Evolutionary conservation across 2,329 filamentous ascomycete genomes (phyloP).

Genomic region (Talaromyces sp.): DNA sequence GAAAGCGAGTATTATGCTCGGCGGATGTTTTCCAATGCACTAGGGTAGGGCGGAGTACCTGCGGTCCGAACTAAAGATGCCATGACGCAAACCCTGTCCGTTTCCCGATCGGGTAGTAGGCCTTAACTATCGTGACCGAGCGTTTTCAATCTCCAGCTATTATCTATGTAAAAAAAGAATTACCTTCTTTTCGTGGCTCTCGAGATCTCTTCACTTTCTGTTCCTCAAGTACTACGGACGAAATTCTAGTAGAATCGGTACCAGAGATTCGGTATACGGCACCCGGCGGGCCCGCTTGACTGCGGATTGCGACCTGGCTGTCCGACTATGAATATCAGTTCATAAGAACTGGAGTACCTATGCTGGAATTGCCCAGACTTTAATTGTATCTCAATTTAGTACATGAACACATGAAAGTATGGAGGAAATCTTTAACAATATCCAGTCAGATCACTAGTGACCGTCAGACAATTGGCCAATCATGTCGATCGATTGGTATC

Average conservation of each 20-base stretch:
- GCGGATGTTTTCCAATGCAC: not conserved
- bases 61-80: not conserved
- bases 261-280: not conserved
- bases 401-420: not conserved
- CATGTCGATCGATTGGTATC: not conserved
- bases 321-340: not conserved
- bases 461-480: not conserved
- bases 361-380: not conserved
- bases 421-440: not conserved
- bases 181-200: not conserved
- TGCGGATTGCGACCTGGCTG: not conserved
- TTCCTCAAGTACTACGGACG: not conserved
- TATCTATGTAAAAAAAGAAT: no score
- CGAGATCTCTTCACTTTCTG: not conserved
- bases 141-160: not conserved
- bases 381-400: not conserved
- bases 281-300: not conserved
- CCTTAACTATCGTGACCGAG: not conserved
- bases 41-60: constrained; percentile 1
- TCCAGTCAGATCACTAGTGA: not conserved
- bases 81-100: constrained; percentile 2
- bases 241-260: not conserved
- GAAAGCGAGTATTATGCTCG: not conserved
- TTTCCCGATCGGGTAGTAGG: not conserved
- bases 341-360: not conserved